Percentiles rank a stretch among this genome's conserved stretches.
phyloP scores from a whole-genome alignment of 179 eudicot species.

The Silene coronaria region DNA sequence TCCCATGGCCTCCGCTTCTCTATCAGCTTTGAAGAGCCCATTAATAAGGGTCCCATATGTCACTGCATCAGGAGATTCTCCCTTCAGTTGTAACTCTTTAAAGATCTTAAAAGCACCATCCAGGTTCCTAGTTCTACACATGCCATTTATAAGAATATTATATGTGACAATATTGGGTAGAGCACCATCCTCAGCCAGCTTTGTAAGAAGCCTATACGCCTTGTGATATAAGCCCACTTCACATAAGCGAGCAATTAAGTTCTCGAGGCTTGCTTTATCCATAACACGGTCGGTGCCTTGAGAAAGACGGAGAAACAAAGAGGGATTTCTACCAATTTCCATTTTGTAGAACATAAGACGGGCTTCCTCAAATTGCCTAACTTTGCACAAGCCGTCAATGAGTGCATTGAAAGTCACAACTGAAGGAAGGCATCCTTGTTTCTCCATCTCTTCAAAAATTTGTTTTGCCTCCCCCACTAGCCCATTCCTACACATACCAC shows the following conservation, averaged over 20 bases:
- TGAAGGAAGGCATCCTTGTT: conserved; percentile 63
- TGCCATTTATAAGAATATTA: conserved; percentile 62
- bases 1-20: conserved; percentile 48
- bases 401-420: conserved; percentile 67
- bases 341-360: conserved; percentile 51
- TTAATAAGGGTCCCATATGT: conserved; percentile 76
- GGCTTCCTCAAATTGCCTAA: conserved; percentile 58
- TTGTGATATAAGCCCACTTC: conserved; percentile 51
- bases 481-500: conserved; percentile 68
- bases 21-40: conserved; percentile 50
- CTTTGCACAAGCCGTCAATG: conserved; percentile 72
- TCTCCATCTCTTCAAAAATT: conserved; percentile 69
- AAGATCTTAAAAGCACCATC: conserved; percentile 51
- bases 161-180: conserved; percentile 61
- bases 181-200: conserved; percentile 57
- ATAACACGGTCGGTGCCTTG: conserved; percentile 54
- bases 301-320: conserved; percentile 69
- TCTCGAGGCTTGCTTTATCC: conserved; percentile 50
- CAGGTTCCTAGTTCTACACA: conserved; percentile 49
- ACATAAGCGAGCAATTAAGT: conserved; percentile 42
- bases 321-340: conserved; percentile 79
- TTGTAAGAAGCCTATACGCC: conserved; percentile 62
- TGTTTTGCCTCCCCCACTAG: conserved; percentile 57
- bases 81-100: conserved; percentile 55
- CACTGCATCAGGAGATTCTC: conserved; percentile 57